These are phyloP conservation scores for Geosmithia morbida DNA, from an alignment of 2,329 filamentous ascomycete genomes.

Conservation along the genomic window DNA sequence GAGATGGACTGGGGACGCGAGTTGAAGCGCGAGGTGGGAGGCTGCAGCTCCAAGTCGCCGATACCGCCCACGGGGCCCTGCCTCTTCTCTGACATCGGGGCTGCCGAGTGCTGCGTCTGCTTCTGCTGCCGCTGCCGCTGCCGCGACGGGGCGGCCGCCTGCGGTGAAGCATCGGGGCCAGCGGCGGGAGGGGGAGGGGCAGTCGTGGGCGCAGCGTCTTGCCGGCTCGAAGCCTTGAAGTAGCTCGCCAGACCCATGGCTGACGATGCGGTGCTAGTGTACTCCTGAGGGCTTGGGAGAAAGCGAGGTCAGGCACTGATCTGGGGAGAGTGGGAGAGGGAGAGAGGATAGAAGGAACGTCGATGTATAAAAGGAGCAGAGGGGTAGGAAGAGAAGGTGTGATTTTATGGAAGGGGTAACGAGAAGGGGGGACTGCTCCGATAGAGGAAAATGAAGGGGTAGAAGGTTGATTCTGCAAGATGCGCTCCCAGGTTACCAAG, in stretches of 20 bases:
- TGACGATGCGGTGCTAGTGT: background rate
- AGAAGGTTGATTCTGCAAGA: too few species aligned
- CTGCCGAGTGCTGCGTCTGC: too few species aligned
- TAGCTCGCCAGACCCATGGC: slow-evolving; percentile 42
- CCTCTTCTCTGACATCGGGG: slow-evolving; percentile 9
- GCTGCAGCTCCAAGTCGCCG: slow-evolving; percentile 32
- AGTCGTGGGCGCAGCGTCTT: slow-evolving; percentile 1
- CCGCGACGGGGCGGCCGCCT: slow-evolving; percentile 8
- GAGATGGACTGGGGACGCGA: slow-evolving; percentile 40
- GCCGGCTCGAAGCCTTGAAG: slow-evolving; percentile 32
- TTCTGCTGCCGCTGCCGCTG: slow-evolving; percentile 6
- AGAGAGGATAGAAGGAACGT: too few species aligned
- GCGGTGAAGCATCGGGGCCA: slow-evolving; percentile 20
- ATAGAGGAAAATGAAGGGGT: too few species aligned
- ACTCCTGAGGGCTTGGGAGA: too few species aligned
- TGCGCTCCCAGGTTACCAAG: too few species aligned
- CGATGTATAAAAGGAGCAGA: too few species aligned
- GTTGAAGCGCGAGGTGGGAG: slow-evolving; percentile 30
- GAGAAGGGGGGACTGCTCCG: too few species aligned
- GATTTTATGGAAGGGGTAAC: too few species aligned
- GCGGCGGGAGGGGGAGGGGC: background rate
- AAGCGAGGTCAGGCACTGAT: too few species aligned
- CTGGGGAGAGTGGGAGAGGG: too few species aligned
- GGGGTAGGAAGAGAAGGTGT: too few species aligned
- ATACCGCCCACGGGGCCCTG: background rate